Evolutionary conservation across 805 yeast genomes (phyloP), one percentile per base, ranked within the genome.

Genomic region (Kodamaea laetipori): DNA sequence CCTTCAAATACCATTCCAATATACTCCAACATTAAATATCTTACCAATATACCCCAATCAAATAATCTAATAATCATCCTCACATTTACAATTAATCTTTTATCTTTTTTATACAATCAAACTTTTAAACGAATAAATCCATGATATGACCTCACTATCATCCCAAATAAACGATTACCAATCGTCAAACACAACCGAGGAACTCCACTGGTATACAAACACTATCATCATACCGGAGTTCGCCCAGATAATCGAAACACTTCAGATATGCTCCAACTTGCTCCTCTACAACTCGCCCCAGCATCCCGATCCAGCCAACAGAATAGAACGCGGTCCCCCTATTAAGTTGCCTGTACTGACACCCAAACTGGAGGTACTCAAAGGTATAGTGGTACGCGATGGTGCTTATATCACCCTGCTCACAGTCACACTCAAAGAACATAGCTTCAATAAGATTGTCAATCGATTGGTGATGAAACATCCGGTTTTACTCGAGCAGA

Each of bases 311-410:
- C 49, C 52, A 1, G 45, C 37, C 6, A 46, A 54, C 21, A 50
- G 48, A 31, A 56, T 58, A n/a, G 66, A 60, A 43, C 43, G 67
- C 10, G 74, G 73, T 1, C 71, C 72, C 4, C 40, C 74, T 10
- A 71, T 80, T 41, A 81, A 76, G 44, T 65, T 84, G 39, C 86
- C 90, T 0, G 61, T 84, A 5, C 67, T 81, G 0, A 71, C 81
- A 0, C 65, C 72, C 11, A 76, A 81, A 43, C 74, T 76, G 44
- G 84, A 81, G 45, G 62, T 70, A 2, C 60, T 83, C 11, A 81
- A 82, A 47, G 92, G 92, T 0, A 69, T 80, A 1, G 58, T 84
- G 0, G 76, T 78, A 0, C 60, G 90, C 39, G 73, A 70, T 41
- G 82, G 83, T 5, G 71, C 75, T 9, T 73, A 73, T 47, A 66